Evolutionary conservation across 345 rosid species (phyloP).

Genomic region (Lumnitzera racemosa): DNA sequence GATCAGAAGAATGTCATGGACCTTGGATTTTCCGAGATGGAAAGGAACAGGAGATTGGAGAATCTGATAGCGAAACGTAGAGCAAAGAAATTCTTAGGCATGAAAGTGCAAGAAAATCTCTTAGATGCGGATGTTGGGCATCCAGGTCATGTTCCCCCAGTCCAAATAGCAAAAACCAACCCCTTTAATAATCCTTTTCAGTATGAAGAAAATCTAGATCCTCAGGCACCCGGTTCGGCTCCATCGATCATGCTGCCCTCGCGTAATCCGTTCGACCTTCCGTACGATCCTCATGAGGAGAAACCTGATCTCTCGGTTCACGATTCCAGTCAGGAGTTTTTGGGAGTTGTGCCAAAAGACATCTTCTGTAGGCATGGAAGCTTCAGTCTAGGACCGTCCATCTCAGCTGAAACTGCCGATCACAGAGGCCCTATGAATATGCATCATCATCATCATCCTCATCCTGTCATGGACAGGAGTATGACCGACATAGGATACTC

Average conservation of each 20-base stretch:
- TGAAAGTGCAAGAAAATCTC: conserved; percentile 36
- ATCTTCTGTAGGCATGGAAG: conserved; percentile 68
- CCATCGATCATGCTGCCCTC: conserved; percentile 62
- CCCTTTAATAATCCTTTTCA: conserved; percentile 21
- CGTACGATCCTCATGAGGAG: conserved; percentile 76
- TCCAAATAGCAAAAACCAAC: conserved; percentile 31
- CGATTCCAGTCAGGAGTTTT: conserved; percentile 60
- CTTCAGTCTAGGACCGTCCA: conserved; percentile 35
- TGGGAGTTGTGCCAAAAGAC: conserved; percentile 42
- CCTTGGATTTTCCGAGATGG: conserved; percentile 75
- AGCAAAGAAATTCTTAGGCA: conserved; percentile 41
- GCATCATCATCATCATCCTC: background rate
- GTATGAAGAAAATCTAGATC: conserved; percentile 18
- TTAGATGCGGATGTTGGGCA: conserved; percentile 20
- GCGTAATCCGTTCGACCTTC: conserved; percentile 78
- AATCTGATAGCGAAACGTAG: conserved; percentile 62
- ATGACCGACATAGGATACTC: conserved; percentile 6
- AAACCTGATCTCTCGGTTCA: conserved; percentile 60
- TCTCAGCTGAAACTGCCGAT: conserved; percentile 20
- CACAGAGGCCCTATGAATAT: conserved; percentile 14
- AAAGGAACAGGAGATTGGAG: conserved; percentile 74
- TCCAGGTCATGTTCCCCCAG: conserved; percentile 29
- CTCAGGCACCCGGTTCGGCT: conserved; percentile 68
- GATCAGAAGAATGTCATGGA: conserved; percentile 86
- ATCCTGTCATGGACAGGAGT: conserved; percentile 5